Conservation (phyloP, 345 rosid genomes). For the Dimocarpus longan region DNA sequence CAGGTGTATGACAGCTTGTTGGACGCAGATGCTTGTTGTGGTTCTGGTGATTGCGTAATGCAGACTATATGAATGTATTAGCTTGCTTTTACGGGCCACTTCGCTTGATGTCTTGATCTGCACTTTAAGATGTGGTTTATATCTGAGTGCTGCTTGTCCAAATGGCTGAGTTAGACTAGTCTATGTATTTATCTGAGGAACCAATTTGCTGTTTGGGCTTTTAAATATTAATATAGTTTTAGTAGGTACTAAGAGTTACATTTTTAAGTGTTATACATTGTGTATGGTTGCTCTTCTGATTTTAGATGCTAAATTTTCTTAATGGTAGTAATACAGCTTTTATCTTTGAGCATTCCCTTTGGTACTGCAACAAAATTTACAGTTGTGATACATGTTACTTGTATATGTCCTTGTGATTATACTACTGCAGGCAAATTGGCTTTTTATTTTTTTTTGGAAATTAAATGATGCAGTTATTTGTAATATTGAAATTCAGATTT, state of each 20-base stretch:
- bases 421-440: not conserved
- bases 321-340: conserved; percentile 11
- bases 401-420: not conserved
- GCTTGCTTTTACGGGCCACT: conserved; percentile 61
- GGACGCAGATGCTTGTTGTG: conserved; percentile 89
- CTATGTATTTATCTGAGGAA: conserved; percentile 37
- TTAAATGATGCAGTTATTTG: not conserved
- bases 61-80: conserved; percentile 72
- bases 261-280: not conserved
- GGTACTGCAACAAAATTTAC: not conserved
- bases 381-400: not conserved
- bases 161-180: conserved; percentile 54
- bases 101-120: conserved; percentile 45
- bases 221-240: conserved; percentile 33
- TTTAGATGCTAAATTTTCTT: conserved; percentile 17
- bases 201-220: conserved; percentile 35
- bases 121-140: conserved; percentile 56
- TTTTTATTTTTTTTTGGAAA: not conserved
- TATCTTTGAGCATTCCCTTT: not conserved
- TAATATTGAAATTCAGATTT: not conserved
- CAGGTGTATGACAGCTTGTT: conserved; percentile 94
- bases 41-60: conserved; percentile 88
- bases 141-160: conserved; percentile 54
- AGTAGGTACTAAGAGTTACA: conserved; percentile 9
- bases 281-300: conserved; percentile 9